Base-by-base conservation (phyloP, 2,329 filamentous ascomycete genomes). In the Fusarium tuaranense region DNA sequence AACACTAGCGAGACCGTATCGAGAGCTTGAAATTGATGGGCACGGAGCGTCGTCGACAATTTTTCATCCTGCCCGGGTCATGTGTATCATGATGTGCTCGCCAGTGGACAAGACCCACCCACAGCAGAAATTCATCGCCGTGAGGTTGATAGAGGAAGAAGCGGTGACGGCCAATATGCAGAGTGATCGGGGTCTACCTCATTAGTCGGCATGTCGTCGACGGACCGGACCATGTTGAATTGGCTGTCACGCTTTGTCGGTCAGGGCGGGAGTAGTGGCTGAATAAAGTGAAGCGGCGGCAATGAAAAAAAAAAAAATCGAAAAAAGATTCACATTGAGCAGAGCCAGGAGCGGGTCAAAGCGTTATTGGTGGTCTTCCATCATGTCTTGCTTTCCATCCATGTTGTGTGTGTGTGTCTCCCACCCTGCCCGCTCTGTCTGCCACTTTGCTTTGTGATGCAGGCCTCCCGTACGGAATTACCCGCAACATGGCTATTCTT, bases 131-230 rank as follows among this genome's bases (percentile, higher is more conserved):
- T 72, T 75, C 58, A 74, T 72, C 64, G 61, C 65, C 64, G 25
- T 55, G 44, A 58, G 20, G 41, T 68, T 30, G 71, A 66, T 51
- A 68, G 44, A 63, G 27, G 44, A 74, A 74, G 68, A 72, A 64
- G 72, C 72, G 72, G 72, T 74, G 72, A 75, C 72, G 53, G n/a
- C 14, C 46, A 61, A 61, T 44, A 53, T 62, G 74, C 60, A 74
- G 62, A 27, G 63, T 65, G 46, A 61, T 41, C 46, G 55, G 67
- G 48, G 58, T 30, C 38, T 53, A 34, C 70, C 62, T 73, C 62
- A 59, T 68, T 73, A 73, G 57, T 48, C 62, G 63, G 46, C 30
- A n/a, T 58, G 70, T 59, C 61, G 73, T 74, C 57, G 46, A 64
- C 63, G 30, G 66, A 51, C 58, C 41, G 30, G 66, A 51, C 58